Conservation (phyloP, 305 asterid genomes). For the Nicotiana rustica region DNA sequence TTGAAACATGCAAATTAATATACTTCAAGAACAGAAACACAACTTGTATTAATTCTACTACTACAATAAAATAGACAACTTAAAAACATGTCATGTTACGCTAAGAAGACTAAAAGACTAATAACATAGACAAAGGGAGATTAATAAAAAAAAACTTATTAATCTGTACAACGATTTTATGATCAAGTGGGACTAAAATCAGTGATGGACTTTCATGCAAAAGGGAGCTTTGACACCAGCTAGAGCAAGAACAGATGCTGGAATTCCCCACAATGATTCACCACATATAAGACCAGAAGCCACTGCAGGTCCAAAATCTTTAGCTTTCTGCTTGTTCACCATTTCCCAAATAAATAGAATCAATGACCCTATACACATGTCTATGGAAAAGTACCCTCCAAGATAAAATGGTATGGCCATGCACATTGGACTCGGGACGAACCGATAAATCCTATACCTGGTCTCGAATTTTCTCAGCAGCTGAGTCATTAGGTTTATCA, state of each 20-base stretch:
- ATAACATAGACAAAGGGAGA: too few species aligned
- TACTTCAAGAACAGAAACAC: neutral
- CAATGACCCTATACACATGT: conserved; percentile 40
- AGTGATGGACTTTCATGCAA: conserved; percentile 47
- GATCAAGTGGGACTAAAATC: neutral
- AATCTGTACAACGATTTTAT: too few species aligned
- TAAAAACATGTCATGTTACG: neutral
- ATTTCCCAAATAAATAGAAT: conserved; percentile 16
- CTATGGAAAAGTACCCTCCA: conserved; percentile 39
- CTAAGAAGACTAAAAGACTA: too few species aligned
- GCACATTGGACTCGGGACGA: conserved; percentile 36
- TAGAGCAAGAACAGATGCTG: conserved; percentile 60
- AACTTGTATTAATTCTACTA: neutral
- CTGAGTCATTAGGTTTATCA: neutral
- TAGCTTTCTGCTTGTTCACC: conserved; percentile 28
- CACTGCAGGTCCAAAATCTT: conserved; percentile 33
- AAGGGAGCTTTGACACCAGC: conserved; percentile 59
- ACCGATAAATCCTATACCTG: conserved; percentile 23
- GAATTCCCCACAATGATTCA: conserved; percentile 70
- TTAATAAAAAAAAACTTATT: too few species aligned
- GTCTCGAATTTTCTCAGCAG: conserved; percentile 34
- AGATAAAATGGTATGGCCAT: conserved; percentile 42
- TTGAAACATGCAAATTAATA: neutral
- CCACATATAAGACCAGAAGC: conserved; percentile 79
- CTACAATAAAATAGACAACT: too few species aligned